Conservation (phyloP, 2,329 filamentous ascomycete genomes). For the Pestalotiopsis sp. region DNA sequence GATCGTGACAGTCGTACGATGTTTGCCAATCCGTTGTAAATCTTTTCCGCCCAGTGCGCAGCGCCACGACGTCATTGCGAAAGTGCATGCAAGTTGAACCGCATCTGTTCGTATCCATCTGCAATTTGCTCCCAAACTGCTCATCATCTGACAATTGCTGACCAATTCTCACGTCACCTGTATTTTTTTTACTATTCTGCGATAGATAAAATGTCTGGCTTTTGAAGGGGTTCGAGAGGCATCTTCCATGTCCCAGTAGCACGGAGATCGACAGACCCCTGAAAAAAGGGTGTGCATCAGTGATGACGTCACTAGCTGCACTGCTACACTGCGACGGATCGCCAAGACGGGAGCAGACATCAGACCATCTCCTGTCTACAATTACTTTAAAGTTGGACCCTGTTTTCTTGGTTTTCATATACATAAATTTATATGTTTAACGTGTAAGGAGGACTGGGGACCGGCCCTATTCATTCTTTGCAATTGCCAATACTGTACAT, state of each 20-base stretch:
- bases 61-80: background rate
- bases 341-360: background rate
- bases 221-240: too few relatives aligned
- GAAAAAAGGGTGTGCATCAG: background rate
- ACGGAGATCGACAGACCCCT: too few relatives aligned
- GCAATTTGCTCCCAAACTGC: background rate
- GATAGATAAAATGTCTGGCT: too few relatives aligned
- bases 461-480: too few relatives aligned
- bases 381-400: background rate
- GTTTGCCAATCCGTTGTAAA: background rate
- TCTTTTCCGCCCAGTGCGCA: background rate
- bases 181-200: too few relatives aligned
- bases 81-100: background rate
- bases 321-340: background rate
- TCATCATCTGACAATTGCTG: background rate
- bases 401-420: too few relatives aligned
- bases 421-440: background rate
- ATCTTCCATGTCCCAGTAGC: too few relatives aligned
- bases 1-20: background rate
- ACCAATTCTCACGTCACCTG: too few relatives aligned
- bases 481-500: too few relatives aligned
- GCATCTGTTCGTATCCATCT: background rate
- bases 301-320: background rate
- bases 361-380: background rate
- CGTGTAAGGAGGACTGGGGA: background rate